Base-by-base conservation (phyloP, 1,139 yeast species). In the Hyphopichia fennica region DNA sequence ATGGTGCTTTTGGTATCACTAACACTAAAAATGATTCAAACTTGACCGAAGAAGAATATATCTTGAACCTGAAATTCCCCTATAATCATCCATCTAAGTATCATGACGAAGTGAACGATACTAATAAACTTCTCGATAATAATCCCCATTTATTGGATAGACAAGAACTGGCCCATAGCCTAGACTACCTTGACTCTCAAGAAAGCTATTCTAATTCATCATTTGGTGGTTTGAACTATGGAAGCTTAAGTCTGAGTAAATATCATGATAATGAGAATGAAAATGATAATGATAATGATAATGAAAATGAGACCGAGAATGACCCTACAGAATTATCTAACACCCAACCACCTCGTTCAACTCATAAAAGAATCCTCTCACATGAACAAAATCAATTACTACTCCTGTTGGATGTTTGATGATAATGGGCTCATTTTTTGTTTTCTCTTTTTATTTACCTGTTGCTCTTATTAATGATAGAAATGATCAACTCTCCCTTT, bases 1-100 rank as follows among this genome's bases (percentile, higher is more conserved):
- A 71, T 46, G 62, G 73, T 45, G 72, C 75, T 2, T 56, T 65
- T 46, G 64, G 62, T 1, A 48, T 45, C 19, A 44, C 25, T 20
- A 22, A 29, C 4, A 43, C 39, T 13, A 36, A 33, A 17, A 33
- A 25, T 17, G 17, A 37, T 14, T 25, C 36, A 4, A 35, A 40
- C 16, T 6, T 17, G 3, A n/a, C 19, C 16, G 59, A 54, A 39
- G 60, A 57, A 20, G 58, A 54, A 16, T 45, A 47, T 31, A 44
- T 57, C 22, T 36, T 57, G 14, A 50, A 53, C 34, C 51, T 48
- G 46, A 58, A 57, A 33, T 59, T 59, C 45, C 63, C 63, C 18
- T 59, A 58, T 39, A 53, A 41, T 22, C 30, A n/a, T 11, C 29
- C 27, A 30, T 15, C 23, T 8, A 14, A 23, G 8, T 11, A 22